Evolutionary conservation across 2,329 filamentous ascomycete genomes (phyloP).

Genomic region (Ophiosphaerella korrae): DNA sequence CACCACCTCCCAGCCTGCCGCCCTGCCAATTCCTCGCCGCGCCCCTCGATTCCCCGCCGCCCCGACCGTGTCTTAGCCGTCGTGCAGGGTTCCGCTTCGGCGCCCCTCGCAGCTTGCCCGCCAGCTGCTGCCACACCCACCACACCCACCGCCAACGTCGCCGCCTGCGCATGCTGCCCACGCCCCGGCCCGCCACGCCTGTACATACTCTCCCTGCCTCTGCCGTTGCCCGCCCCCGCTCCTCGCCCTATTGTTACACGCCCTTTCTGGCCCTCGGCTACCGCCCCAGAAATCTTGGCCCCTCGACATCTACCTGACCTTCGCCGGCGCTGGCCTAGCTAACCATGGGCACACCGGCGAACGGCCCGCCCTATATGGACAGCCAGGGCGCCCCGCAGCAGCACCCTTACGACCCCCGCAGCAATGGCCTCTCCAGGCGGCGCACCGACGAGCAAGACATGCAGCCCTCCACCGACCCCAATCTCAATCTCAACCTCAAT

Average conservation of each 20-base stretch:
- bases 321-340: constrained; percentile 31
- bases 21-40: neutral
- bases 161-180: constrained; percentile 18
- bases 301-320: constrained; percentile 2
- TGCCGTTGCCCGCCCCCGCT: constrained; percentile 21
- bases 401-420: constrained; percentile 37
- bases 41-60: constrained; percentile 10
- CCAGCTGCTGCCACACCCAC: constrained; percentile 13
- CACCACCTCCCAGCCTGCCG: constrained; percentile 10
- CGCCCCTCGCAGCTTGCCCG: constrained; percentile 18
- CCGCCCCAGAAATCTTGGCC: constrained; percentile 3
- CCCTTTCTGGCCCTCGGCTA: constrained; percentile 11
- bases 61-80: constrained; percentile 35
- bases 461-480: constrained; percentile 29
- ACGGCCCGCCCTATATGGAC: constrained; percentile 44
- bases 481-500: too few relatives aligned
- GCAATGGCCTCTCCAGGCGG: constrained; percentile 37
- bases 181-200: constrained; percentile 10
- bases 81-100: constrained; percentile 27
- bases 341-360: constrained; percentile 43
- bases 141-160: constrained; percentile 1
- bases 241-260: constrained; percentile 9
- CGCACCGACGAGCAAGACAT: constrained; percentile 34
- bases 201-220: constrained; percentile 11
- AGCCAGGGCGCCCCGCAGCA: constrained; percentile 32